Conservation (phyloP, 208 protist genomes). For the Trypanosoma scelopori region DNA sequence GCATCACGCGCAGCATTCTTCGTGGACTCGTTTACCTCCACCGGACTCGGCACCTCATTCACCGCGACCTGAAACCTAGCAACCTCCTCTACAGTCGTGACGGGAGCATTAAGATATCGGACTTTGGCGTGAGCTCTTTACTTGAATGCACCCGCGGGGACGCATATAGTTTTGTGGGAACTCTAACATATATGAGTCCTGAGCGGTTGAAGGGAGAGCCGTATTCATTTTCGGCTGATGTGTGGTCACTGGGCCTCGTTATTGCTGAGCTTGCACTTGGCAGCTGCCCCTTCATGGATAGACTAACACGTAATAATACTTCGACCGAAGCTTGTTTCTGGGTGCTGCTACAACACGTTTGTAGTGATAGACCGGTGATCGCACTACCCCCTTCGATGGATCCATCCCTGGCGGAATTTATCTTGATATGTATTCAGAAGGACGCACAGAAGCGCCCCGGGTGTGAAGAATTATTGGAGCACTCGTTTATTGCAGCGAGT, state of each 20-base stretch:
- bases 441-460: conserved; percentile 54
- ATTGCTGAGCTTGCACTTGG: conserved; percentile 89
- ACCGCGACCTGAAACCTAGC: conserved; percentile 97
- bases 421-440: conserved; percentile 66
- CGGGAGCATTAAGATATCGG: conserved; percentile 89
- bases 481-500: conserved; percentile 56
- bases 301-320: conserved; percentile 44
- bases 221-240: conserved; percentile 91
- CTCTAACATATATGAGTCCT: conserved; percentile 94
- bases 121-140: conserved; percentile 94
- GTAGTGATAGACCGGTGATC: conserved; percentile 52
- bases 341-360: conserved; percentile 83
- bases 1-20: conserved; percentile 79
- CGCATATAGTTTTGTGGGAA: conserved; percentile 91
- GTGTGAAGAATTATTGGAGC: conserved; percentile 63
- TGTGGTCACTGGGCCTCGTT: conserved; percentile 92
- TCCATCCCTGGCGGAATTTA: conserved; percentile 60
- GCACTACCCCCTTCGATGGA: conserved; percentile 57
- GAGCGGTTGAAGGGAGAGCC: conserved; percentile 86
- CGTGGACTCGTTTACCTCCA: conserved; percentile 89
- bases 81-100: conserved; percentile 95
- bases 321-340: conserved; percentile 80
- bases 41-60: conserved; percentile 87
- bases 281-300: conserved; percentile 66
- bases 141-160: conserved; percentile 84